Conservation (phyloP, 495 filamentous ascomycete species). For the Thermothielavioides terrestris region DNA sequence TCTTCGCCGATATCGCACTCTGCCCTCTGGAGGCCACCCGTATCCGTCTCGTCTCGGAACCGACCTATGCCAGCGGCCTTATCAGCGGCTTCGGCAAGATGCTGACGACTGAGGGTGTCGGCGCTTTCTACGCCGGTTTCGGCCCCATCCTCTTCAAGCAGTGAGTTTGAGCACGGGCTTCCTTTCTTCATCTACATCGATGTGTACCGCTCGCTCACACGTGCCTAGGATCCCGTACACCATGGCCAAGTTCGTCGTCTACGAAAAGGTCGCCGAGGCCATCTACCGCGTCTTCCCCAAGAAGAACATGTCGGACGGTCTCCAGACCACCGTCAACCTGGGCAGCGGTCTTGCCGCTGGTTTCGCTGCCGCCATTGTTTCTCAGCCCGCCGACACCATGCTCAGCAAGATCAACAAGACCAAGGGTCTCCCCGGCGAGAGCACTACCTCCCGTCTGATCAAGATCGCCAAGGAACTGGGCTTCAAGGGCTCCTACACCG, state of each 20-base stretch:
- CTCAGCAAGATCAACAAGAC: slow-evolving; percentile 90
- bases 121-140: slow-evolving; percentile 67
- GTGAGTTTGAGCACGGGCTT: slow-evolving; percentile 15
- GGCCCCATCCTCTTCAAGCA: slow-evolving; percentile 70
- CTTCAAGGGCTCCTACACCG: slow-evolving; percentile 62
- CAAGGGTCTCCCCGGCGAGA: slow-evolving; percentile 68
- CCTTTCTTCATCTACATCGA: background rate
- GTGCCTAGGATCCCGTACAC: slow-evolving; percentile 61
- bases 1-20: slow-evolving; percentile 65
- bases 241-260: slow-evolving; percentile 87
- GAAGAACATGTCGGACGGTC: slow-evolving; percentile 47
- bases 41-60: slow-evolving; percentile 67
- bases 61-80: slow-evolving; percentile 56
- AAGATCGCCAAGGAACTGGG: slow-evolving; percentile 77
- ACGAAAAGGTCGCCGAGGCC: slow-evolving; percentile 71
- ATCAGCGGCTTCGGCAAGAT: slow-evolving; percentile 56
- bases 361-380: slow-evolving; percentile 78
- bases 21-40: slow-evolving; percentile 68
- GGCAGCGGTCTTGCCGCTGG: slow-evolving; percentile 76
- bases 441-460: slow-evolving; percentile 62
- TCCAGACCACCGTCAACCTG: slow-evolving; percentile 69
- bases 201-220: background rate
- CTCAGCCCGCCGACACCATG: slow-evolving; percentile 84
- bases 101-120: slow-evolving; percentile 55
- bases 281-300: slow-evolving; percentile 54